Evolutionary conservation across 768 basidiomycete genomes (phyloP).

Genomic region (Vishniacozyma victoriae): DNA sequence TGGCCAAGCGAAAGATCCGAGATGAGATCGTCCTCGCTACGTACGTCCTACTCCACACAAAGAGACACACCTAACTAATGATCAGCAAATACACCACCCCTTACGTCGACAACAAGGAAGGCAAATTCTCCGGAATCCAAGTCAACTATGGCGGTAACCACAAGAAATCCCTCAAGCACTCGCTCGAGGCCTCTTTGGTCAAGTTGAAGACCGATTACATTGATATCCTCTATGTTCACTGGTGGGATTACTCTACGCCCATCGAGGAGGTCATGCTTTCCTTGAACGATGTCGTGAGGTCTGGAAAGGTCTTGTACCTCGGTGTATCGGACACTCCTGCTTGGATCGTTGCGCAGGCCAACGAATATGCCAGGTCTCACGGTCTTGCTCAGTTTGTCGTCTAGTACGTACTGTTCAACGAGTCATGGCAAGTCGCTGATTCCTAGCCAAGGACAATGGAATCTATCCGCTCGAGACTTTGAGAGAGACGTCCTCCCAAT

Average conservation of each 20-base stretch:
- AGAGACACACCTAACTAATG: neutral
- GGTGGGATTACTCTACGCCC: conserved; percentile 54
- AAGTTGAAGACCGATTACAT: conserved; percentile 34
- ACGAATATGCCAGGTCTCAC: conserved; percentile 54
- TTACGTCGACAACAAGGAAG: conserved; percentile 15
- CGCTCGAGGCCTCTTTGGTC: conserved; percentile 25
- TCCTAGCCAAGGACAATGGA: conserved; percentile 28
- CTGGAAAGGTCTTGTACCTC: conserved; percentile 50
- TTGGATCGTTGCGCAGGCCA: conserved; percentile 40
- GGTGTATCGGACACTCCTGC: conserved; percentile 39
- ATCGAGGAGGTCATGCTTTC: conserved; percentile 58
- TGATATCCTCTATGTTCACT: conserved; percentile 37
- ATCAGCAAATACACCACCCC: conserved; percentile 24
- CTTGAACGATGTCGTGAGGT: conserved; percentile 54
- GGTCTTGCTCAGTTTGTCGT: conserved; percentile 55
- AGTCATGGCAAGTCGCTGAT: neutral
- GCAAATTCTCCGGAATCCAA: conserved; percentile 16
- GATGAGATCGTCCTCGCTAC: conserved; percentile 49
- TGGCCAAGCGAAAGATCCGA: conserved; percentile 49
- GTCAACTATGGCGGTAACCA: conserved; percentile 53
- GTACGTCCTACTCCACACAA: neutral
- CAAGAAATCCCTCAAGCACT: conserved; percentile 48
- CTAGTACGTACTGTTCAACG: conserved; percentile 50
- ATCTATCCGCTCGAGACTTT: conserved; percentile 47
- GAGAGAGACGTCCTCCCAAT: conserved; percentile 57